phyloP scores from a whole-genome alignment of 768 basidiomycete species.

The Tephrocybe sp. region DNA sequence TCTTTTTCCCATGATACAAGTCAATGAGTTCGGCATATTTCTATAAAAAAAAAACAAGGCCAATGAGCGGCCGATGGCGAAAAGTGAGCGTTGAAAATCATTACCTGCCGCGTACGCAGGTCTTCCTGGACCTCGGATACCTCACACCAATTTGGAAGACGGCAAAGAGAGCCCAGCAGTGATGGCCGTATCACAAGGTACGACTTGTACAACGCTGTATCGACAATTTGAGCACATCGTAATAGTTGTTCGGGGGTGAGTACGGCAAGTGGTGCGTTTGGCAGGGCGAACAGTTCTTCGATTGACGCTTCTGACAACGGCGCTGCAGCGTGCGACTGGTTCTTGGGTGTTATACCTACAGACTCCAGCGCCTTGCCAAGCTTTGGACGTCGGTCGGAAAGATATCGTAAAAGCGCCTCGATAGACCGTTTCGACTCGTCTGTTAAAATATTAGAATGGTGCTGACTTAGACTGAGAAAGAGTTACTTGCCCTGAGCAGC shows the following conservation, averaged over 20 bases:
- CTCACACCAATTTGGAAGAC: conserved; percentile 96
- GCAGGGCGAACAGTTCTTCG: conserved; percentile 74
- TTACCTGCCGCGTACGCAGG: conserved; percentile 72
- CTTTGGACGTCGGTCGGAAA: conserved; percentile 88
- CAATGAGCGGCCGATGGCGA: background rate
- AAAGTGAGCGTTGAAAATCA: conserved; percentile 14
- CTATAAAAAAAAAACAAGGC: conserved; percentile 38
- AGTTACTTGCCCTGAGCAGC: conserved; percentile 26
- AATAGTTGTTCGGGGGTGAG: conserved; percentile 84
- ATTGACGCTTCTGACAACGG: conserved; percentile 70
- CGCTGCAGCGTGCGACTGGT: conserved; percentile 64
- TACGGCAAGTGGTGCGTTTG: conserved; percentile 66
- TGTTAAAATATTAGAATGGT: conserved; percentile 17
- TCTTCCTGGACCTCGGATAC: conserved; percentile 92
- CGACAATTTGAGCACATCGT: conserved; percentile 89
- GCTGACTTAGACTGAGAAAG: conserved; percentile 2
- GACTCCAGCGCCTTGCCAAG: conserved; percentile 71
- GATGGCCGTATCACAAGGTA: conserved; percentile 81
- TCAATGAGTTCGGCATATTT: conserved; percentile 90
- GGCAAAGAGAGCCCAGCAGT: conserved; percentile 82
- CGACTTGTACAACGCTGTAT: conserved; percentile 92
- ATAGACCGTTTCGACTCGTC: conserved; percentile 69
- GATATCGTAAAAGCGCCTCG: conserved; percentile 85
- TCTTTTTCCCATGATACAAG: conserved; percentile 91
- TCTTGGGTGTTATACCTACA: conserved; percentile 63